Evolutionary conservation across 352 stramenopile species (phyloP), one percentile per base, ranked within the genome.

Genomic region (Peronosclerospora sorghi): DNA sequence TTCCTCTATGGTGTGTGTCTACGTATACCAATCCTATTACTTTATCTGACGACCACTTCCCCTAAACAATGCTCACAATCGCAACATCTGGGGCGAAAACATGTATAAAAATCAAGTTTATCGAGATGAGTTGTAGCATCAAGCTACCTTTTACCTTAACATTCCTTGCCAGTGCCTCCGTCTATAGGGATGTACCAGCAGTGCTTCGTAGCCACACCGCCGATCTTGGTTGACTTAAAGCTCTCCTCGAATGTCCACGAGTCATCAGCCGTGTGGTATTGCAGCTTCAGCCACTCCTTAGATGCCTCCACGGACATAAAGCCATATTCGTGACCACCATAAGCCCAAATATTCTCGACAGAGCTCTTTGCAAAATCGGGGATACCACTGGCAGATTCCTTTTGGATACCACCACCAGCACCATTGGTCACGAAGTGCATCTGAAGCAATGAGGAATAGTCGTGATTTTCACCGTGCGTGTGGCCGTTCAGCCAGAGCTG

Each of bases 381-480:
- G 20, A 89, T 80, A 30, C 74, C 73, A 13, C 73, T 84, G 13
- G 76, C 68, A 28, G 79, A 83, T 38, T 84, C 72, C 47, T 83
- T 87, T 45, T 84, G 56, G 47, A 90, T 90, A 35, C 78, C 78
- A 14, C 78, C 78, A 40, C 78, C 78, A 5, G 74, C 78, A 20
- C 78, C 78, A 41, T 90, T 90, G 57, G 85, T 63, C 15, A 87
- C 64, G 26, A 86, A 86, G 40, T 90, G 78, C n/a, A 73, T 53
- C 26, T 58, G 49, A 40, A 76, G 45, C 10, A 30, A 51, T 0
- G 56, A 50, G 4, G 68, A 62, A 41, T 82, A 76, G 36, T 87
- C 75, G 56, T 87, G 75, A 47, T 79, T 87, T 47, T 87, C 75
- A 21, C 67, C 72, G 57, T 87, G 75, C 18, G 75, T 87, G 56